A percentile compares a stretch with the other conserved stretches of the same genome.
Conservation (phyloP, 805 yeast genomes). For the Saccharomyces cerevisiae region DNA sequence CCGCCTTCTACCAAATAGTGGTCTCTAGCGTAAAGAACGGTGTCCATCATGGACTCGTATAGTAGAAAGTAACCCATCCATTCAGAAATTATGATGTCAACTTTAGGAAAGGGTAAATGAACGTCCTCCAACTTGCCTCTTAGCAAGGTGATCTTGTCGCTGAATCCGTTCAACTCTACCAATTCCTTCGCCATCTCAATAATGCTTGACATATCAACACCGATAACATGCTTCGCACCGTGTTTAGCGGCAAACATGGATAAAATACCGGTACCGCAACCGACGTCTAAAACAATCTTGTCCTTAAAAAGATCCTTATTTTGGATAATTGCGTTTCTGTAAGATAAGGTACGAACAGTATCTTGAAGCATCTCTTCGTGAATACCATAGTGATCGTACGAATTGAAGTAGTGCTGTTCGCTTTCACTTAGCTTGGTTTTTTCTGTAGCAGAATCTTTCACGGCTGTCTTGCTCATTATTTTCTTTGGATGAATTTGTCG, state of each 20-base stretch:
- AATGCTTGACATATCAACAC: constrained; percentile 94
- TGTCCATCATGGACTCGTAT: constrained; percentile 96
- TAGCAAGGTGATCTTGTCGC: constrained; percentile 76
- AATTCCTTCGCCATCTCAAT: constrained; percentile 94
- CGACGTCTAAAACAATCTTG: constrained; percentile 92
- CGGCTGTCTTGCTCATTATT: constrained; percentile 21
- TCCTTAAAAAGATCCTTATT: constrained; percentile 85
- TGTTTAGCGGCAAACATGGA: constrained; percentile 97
- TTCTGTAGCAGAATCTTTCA: constrained; percentile 52
- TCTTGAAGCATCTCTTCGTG: constrained; percentile 99
- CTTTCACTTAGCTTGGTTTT: constrained; percentile 53
- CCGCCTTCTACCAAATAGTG: constrained; percentile 73
- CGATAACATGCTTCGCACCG: constrained; percentile 97
- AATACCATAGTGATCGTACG: constrained; percentile 94
- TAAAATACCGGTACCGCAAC: constrained; percentile 96
- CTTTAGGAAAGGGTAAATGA: constrained; percentile 71
- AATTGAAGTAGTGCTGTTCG: constrained; percentile 90
- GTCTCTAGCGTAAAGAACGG: constrained; percentile 91
- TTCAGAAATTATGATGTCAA: constrained; percentile 91
- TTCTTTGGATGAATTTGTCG: neutral
- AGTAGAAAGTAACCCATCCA: constrained; percentile 99
- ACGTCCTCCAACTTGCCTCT: constrained; percentile 95
- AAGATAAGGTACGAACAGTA: constrained; percentile 81
- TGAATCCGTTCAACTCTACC: constrained; percentile 72
- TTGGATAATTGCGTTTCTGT: constrained; percentile 85